These are phyloP conservation scores for Hyphodiscus sp. DNA, from an alignment of 2,329 filamentous ascomycete species.

Conservation along the genomic window DNA sequence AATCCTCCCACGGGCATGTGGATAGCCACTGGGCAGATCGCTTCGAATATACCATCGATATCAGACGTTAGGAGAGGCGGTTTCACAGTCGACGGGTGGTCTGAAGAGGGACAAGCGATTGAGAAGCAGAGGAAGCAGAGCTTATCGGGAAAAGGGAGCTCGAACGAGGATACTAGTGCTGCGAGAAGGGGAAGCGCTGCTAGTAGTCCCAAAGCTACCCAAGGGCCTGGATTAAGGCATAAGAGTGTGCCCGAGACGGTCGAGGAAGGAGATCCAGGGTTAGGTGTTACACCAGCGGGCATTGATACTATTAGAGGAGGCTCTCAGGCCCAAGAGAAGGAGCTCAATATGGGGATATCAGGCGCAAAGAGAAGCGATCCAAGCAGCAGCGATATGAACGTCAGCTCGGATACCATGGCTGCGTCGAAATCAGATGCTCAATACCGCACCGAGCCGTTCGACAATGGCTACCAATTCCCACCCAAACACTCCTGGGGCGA, in stretches of 20 bases:
- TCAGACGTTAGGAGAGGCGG: slow-evolving; percentile 27
- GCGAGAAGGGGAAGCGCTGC: slow-evolving; percentile 11
- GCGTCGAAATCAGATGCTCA: slow-evolving; percentile 8
- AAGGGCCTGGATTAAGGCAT: slow-evolving; percentile 11
- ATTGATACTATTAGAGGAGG: background rate
- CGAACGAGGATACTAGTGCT: slow-evolving; percentile 5
- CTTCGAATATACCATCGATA: slow-evolving; percentile 25
- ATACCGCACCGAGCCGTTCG: slow-evolving; percentile 36
- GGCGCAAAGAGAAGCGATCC: slow-evolving; percentile 7
- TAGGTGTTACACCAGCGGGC: background rate
- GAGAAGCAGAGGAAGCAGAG: slow-evolving; percentile 26
- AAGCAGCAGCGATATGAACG: slow-evolving; percentile 19
- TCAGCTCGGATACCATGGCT: slow-evolving; percentile 7
- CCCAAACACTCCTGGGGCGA: slow-evolving; percentile 54
- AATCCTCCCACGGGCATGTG: slow-evolving; percentile 42
- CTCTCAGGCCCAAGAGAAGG: slow-evolving; percentile 3
- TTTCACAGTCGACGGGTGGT: slow-evolving; percentile 28
- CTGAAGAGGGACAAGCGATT: slow-evolving; percentile 25
- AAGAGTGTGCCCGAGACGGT: slow-evolving; percentile 18
- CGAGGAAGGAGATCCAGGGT: slow-evolving; percentile 14
- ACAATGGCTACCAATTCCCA: slow-evolving; percentile 62
- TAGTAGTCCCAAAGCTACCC: slow-evolving; percentile 5
- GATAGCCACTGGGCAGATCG: slow-evolving; percentile 41
- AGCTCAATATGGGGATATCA: slow-evolving; percentile 7
- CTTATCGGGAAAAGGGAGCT: slow-evolving; percentile 14